A percentile compares a stretch with the other conserved stretches of the same genome.
These are phyloP conservation scores for Leccinum incarnatum DNA, from an alignment of 768 basidiomycete genomes.

Conservation along the genomic window DNA sequence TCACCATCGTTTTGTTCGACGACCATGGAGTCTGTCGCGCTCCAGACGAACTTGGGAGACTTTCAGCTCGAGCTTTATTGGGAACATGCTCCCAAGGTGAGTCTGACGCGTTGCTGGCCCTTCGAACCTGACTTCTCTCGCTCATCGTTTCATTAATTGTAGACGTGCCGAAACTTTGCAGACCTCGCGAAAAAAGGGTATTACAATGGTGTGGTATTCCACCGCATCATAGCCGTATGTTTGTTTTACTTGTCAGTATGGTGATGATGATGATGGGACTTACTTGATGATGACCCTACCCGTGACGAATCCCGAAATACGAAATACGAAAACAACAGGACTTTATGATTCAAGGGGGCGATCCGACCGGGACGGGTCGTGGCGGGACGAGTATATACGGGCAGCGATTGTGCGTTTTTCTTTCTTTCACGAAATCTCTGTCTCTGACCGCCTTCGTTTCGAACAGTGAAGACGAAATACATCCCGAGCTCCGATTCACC, in stretches of 20 bases:
- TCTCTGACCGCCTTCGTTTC: too few relatives aligned
- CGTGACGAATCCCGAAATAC: too few relatives aligned
- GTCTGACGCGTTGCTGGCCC: neutral
- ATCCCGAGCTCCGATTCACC: neutral
- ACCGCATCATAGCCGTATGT: neutral
- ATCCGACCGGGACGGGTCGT: neutral
- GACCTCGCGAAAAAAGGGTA: neutral
- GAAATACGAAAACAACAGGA: neutral
- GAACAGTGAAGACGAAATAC: neutral
- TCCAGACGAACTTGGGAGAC: neutral
- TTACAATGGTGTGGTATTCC: neutral
- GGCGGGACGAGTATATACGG: neutral
- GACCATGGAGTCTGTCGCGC: neutral
- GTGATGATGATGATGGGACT: too few relatives aligned
- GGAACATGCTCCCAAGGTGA: neutral
- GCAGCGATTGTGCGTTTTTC: neutral
- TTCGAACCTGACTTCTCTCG: neutral
- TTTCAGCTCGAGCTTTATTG: neutral
- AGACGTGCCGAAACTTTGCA: neutral
- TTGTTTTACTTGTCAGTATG: too few relatives aligned
- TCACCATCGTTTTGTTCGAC: neutral
- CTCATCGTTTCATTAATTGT: neutral
- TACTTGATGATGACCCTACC: too few relatives aligned
- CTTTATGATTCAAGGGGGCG: neutral
- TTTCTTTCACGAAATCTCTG: too few relatives aligned